Base-by-base conservation (phyloP, 2,329 filamentous ascomycete species). In the Aspergillus pseudoterreus region DNA sequence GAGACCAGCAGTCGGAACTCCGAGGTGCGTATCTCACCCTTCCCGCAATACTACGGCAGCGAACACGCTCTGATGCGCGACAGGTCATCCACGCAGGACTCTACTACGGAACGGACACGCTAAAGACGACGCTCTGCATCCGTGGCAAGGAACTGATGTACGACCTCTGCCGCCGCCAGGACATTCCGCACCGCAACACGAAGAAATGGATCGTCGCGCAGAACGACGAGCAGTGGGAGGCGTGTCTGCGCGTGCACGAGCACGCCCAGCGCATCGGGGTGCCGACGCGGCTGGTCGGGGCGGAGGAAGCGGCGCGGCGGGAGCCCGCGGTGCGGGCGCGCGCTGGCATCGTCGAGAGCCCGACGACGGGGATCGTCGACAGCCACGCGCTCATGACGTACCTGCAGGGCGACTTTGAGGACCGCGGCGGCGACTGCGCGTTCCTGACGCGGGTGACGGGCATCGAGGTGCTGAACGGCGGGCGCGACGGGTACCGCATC, bases 151-250 rank as follows among this genome's bases (percentile, higher is more conserved):
- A 85, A 30, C 77, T 90, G 68, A 77, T 97, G 53, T 99, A 99
- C 72, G 79, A 77, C 4, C 82, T 95, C 39, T 96, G 92, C 75
- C 71, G 75, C 4, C 74, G 74, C 51, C 76, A 88, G 62, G 71
- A 72, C 51, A 87, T 99, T 46, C 83, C 83, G 0, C 82, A 94
- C 72, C 79, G 79, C 49, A 86, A 86, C 66, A 88, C 84, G 21
- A 91, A 91, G 53, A 97, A 96, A 76, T 96, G 92, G 92, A 88
- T 97, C 63, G 88, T 97, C 1, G 92, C 92, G 1, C 94, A 97
- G 75, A 87, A 84, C 47, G 78, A 78, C 1, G 74, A 73, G 43
- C 89, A 97, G 75, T 80, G 82, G 66, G 78, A 75, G n/a, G 83
- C 82, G 2, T 75, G 73, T 41, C 54, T 72, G 2, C 76, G 76